These are phyloP conservation scores for Leucosporidium yakuticum DNA, from an alignment of 768 basidiomycete genomes.

Conservation along the genomic window DNA sequence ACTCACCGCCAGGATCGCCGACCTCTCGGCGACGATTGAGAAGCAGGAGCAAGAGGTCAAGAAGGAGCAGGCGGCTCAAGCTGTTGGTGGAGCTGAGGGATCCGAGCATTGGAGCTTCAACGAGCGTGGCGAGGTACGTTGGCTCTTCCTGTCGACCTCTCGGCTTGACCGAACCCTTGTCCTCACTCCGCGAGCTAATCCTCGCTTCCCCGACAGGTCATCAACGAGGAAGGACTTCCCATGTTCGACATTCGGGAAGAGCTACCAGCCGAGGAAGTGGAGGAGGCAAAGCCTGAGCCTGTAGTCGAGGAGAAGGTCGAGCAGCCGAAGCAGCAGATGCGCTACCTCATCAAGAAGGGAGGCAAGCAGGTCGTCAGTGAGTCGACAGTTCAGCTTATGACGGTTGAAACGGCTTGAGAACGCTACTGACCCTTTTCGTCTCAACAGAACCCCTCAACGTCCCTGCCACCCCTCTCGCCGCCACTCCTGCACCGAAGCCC, in stretches of 20 bases:
- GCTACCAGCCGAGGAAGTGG: slow-evolving; percentile 3
- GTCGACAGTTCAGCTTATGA: neutral
- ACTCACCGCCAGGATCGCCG: neutral
- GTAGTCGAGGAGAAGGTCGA: neutral
- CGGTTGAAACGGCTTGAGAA: neutral
- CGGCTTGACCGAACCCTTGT: too few relatives aligned
- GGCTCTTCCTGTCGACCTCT: neutral
- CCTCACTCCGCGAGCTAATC: too few relatives aligned
- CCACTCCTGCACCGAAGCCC: neutral
- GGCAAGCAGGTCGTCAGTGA: slow-evolving; percentile 26
- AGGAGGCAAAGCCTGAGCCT: neutral
- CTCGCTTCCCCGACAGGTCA: slow-evolving; percentile 12
- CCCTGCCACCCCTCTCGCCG: neutral
- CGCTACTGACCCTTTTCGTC: neutral
- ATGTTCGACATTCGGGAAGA: slow-evolving; percentile 35
- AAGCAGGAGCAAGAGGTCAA: slow-evolving; percentile 9
- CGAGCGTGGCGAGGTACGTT: slow-evolving; percentile 29
- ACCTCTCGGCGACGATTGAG: neutral
- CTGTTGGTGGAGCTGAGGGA: neutral
- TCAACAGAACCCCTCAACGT: slow-evolving; percentile 5
- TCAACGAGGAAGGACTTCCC: slow-evolving; percentile 33
- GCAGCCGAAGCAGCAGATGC: slow-evolving; percentile 3
- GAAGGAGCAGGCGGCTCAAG: neutral
- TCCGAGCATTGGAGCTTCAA: slow-evolving; percentile 31
- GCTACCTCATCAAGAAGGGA: slow-evolving; percentile 33